phyloP scores from a whole-genome alignment of 1,139 yeast genomes.

The Maudiozyma humilis region DNA sequence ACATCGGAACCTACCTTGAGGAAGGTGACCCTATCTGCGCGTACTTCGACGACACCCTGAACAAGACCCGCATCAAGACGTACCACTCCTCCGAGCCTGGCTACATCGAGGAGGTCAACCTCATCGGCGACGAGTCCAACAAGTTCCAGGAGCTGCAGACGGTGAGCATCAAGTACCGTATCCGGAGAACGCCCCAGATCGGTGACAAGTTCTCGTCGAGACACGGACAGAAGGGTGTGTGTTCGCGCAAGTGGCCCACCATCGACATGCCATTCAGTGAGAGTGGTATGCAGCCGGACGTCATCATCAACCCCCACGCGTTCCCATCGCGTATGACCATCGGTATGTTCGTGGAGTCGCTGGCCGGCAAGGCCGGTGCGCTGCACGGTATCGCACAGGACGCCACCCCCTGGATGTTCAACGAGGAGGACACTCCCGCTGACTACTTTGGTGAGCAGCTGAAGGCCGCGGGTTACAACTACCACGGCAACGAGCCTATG shows the following conservation, averaged over 20 bases:
- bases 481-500: conserved; percentile 98
- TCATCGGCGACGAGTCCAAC: conserved; percentile 69
- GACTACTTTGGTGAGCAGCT: conserved; percentile 95
- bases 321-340: conserved; percentile 99
- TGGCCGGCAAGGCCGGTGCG: conserved; percentile 98
- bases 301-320: conserved; percentile 96
- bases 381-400: conserved; percentile 96
- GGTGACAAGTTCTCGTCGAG: conserved; percentile 98
- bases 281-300: conserved; percentile 93
- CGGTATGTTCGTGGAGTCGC: conserved; percentile 97
- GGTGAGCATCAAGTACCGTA: conserved; percentile 80
- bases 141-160: conserved; percentile 76
- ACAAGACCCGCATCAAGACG: too few relatives aligned
- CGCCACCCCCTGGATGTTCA: conserved; percentile 92
- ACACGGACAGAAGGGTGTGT: conserved; percentile 99
- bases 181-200: conserved; percentile 86
- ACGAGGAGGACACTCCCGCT: conserved; percentile 90
- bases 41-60: conserved; percentile 85
- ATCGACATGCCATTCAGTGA: conserved; percentile 96
- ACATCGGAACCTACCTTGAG: conserved; percentile 76
- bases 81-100: too few relatives aligned
- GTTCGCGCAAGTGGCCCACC: conserved; percentile 97
- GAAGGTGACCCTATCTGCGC: conserved; percentile 97
- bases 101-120: too few relatives aligned
- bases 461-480: conserved; percentile 80